A percentile compares a stretch with the other conserved stretches of the same genome.
phyloP scores from a whole-genome alignment of 768 basidiomycete species.

The Fistulinella prunicolor region DNA sequence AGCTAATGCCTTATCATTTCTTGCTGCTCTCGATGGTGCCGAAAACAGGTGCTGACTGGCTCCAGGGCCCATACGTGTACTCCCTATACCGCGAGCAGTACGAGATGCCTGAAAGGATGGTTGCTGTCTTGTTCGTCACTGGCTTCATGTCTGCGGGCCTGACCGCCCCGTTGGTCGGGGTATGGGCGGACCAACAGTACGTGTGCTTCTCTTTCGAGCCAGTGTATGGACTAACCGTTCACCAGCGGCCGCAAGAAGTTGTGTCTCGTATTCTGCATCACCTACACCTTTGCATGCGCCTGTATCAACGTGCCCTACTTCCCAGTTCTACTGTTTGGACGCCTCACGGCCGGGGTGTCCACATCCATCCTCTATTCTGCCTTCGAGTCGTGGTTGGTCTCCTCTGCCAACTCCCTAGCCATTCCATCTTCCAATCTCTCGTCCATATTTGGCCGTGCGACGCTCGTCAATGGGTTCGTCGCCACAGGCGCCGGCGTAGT shows the following conservation, averaged over 20 bases:
- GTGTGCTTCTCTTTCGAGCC: not conserved
- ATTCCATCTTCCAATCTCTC: slow-evolving; percentile 60
- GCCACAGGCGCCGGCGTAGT: slow-evolving; percentile 65
- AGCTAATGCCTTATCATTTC: not conserved
- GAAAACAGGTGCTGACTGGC: slow-evolving; percentile 65
- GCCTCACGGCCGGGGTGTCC: slow-evolving; percentile 66
- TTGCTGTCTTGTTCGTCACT: slow-evolving; percentile 73
- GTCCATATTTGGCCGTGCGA: slow-evolving; percentile 68
- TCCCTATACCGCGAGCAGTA: slow-evolving; percentile 73
- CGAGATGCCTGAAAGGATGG: slow-evolving; percentile 54
- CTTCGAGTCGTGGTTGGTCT: slow-evolving; percentile 77
- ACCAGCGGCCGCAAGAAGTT: slow-evolving; percentile 62
- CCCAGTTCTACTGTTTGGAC: slow-evolving; percentile 59
- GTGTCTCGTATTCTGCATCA: slow-evolving; percentile 70
- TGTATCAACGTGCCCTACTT: slow-evolving; percentile 56
- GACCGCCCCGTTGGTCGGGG: slow-evolving; percentile 67
- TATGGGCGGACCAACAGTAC: slow-evolving; percentile 73
- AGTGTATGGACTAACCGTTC: not conserved
- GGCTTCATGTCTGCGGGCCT: slow-evolving; percentile 72
- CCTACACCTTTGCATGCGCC: slow-evolving; percentile 57
- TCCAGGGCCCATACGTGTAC: slow-evolving; percentile 78
- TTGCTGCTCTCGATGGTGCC: not conserved
- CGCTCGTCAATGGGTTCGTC: slow-evolving; percentile 69
- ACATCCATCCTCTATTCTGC: slow-evolving; percentile 75
- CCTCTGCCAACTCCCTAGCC: slow-evolving; percentile 49